Base-by-base conservation (phyloP, 202 grass and related monocot genomes). In the Schoenoplectus tabernaemontani region DNA sequence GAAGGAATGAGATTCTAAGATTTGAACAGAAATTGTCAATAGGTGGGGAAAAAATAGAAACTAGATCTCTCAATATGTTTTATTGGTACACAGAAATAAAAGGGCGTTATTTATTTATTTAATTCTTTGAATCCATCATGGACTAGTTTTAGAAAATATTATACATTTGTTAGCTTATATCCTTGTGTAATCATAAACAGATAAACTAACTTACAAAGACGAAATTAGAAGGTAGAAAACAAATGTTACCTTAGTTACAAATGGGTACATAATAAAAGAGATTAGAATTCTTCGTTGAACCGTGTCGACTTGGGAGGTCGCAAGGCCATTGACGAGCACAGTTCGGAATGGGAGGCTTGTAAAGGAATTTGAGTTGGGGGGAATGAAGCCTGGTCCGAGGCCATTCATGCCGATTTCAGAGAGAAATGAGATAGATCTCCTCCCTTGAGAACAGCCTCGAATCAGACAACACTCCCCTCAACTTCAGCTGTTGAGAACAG, bases 341-440 rank as follows among this genome's bases (percentile, higher is more conserved):
- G 37, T 68, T 10, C 16, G 33, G 63, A 8, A 20, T 33, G 62
- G 62, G 39, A 4, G 22, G 9, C 13, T 46, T 71, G 11, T 32
- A 10, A 50, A 32, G 42, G 6, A 72, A 19, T 34, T 33, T 77
- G 83, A 92, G 95, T 90, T 94, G 88, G 85, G 95, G 91, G 95
- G 95, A 94, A 98, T 98, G 95, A 94, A 94, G 95, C 91, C 91
- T 98, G 95, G 95, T 94, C 91, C 95, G 91, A 94, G 87, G 91
- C 82, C 89, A 43, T 88, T 78, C 87, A 59, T 5, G 10, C 34
- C 54, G 24, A 50, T 24, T 26, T 9, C 37, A 54, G 10, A 30
- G 13, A 32, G 36, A 59, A 26, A 82, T n/a, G 17, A 1, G 39
- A 76, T 13, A 13, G 19, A 47, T 68, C 37, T 66, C 1, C 56